Conservation (phyloP, 2,329 filamentous ascomycete genomes). For the Scytalidium lignicola region DNA sequence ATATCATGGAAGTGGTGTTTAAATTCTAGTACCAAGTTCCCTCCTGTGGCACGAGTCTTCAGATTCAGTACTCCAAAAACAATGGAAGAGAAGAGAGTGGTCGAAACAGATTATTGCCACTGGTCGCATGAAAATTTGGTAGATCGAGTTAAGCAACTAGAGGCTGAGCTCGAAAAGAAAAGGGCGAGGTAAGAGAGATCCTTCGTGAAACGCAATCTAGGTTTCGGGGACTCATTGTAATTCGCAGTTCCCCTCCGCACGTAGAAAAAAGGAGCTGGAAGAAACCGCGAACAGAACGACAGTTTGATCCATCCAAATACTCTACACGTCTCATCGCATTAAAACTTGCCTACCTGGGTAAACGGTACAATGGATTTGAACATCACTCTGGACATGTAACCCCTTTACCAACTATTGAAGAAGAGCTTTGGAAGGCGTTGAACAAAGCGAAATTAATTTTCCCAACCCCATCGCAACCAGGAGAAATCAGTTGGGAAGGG, state of each 20-base stretch:
- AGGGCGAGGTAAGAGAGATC: conserved; percentile 26
- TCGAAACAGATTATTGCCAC: conserved; percentile 48
- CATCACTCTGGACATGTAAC: conserved; percentile 67
- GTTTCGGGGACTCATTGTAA: background rate
- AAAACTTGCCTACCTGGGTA: conserved; percentile 90
- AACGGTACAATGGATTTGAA: conserved; percentile 89
- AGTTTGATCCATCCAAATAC: conserved; percentile 73
- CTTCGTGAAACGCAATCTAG: conserved; percentile 13
- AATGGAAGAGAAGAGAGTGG: conserved; percentile 10
- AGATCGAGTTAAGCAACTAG: conserved; percentile 60
- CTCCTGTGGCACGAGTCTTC: background rate
- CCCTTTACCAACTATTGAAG: conserved; percentile 77
- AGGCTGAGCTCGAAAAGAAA: conserved; percentile 55
- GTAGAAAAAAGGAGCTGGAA: conserved; percentile 37
- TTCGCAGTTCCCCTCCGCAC: conserved; percentile 6
- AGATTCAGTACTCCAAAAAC: conserved; percentile 1
- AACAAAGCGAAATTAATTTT: conserved; percentile 78
- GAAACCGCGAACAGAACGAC: conserved; percentile 22
- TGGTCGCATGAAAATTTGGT: conserved; percentile 69
- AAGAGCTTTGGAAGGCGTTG: conserved; percentile 88
- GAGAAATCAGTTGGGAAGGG: conserved; percentile 70
- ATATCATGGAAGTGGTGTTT: background rate
- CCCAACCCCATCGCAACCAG: conserved; percentile 43
- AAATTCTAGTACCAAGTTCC: background rate
- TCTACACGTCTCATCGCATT: conserved; percentile 80